Base-by-base conservation (phyloP, 306 rosid genomes). In the Glycine latifolia region DNA sequence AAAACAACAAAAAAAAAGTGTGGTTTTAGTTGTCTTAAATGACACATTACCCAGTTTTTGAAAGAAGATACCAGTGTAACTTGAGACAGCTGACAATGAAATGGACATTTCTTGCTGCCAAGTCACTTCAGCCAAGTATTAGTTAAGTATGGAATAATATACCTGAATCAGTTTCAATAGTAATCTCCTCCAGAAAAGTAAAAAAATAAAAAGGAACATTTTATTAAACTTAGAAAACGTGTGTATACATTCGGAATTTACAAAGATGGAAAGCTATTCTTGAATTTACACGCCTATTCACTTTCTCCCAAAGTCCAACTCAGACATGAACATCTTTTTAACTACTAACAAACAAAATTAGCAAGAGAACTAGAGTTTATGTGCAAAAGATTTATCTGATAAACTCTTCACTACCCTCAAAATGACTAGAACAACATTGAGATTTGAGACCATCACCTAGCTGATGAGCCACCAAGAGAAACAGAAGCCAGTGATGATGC, bases 401-500 rank as follows among this genome's bases (percentile, higher is more conserved):
- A 53, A 82, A 79, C 85, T 68, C 86, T 78, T 73, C 20, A 66
- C 86, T 26, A 82, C 77, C 76, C 86, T 85, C 83, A 65, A 83
- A 82, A 82, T 53, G 61, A 43, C 47, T 7, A 80, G 33, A 59
- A 75, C 31, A 71, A 70, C 86, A 54, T 59, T 62, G 67, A 10
- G 76, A 80, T 26, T 85, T 76, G 75, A n/a, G 67, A 81, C 15
- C 81, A 82, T 6, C 76, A 2, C 31, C 31, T 26, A 26, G 31
- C 31, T 26, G 31, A 26, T 26, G 31, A 26, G 31, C 31, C 31
- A 26, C 92, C 94, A 75, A 90, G 81, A 14, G 97, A 90, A 72
- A 93, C 96, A 5, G 94, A 90, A 50, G 92, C 85, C 58, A 93
- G 82, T 71, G 97, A 91, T 11, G 97, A 92, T 0, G 92, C 94